Evolutionary conservation across 306 rosid species (phyloP), one percentile per base, ranked within the genome.

Genomic region (Quercus ilex): DNA sequence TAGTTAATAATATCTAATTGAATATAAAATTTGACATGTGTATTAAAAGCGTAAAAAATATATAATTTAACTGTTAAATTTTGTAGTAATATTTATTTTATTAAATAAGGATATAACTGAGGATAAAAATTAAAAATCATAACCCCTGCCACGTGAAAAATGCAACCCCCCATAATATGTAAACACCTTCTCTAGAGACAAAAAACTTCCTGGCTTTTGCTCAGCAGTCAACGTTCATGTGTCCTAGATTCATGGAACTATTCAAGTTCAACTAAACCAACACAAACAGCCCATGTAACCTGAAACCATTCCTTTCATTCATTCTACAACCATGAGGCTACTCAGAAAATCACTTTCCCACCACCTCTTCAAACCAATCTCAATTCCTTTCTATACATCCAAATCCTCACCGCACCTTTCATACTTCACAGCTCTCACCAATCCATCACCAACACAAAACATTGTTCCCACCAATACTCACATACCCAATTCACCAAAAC

Each of bases 1-100:
- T 38, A 38, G 0, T 7, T 7, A 0, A 38, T 38, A 1, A 38
- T 38, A 7, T 7, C 0, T 0, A 38, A 38, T 38, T 38, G 0
- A 0, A 0, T 0, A 1, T 2, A 35, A 35, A 35, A 35, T 6
- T 35, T 35, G 2, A 6, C 9, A 35, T 35, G 9, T 35, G 0
- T 35, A 35, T 6, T 38, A 7, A 38, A 0, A 38, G 0, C 0
- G 0, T 38, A 38, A 38, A 7, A 0, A 38, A 38, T 0, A 38
- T 38, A 0, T 38, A 38, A 7, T 38, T 38, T 0, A 38, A 7
- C 0, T 0, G 0, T 38, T 38, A 38, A 0, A 38, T 0, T 38
- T 38, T 1, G 0, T 7, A 1, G 0, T 38, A 7, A 38, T 38
- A 38, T 38, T 38, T 38, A 38, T 38, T 7, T 38, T 38, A 38